Conservation (phyloP, 345 rosid genomes). For the Camelina neglecta region DNA sequence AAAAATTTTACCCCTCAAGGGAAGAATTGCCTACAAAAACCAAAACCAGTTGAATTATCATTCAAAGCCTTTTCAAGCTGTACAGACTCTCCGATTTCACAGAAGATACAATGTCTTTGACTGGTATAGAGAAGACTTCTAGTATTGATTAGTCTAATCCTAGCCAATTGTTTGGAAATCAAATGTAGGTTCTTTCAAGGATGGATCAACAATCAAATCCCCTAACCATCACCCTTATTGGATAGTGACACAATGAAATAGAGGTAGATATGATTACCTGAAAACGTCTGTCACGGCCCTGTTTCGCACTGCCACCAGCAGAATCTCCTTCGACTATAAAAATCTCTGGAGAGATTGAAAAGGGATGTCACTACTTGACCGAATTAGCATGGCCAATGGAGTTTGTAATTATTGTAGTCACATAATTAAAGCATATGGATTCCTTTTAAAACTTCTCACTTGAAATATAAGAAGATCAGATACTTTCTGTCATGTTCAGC, state of each 20-base stretch:
- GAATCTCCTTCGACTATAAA: constrained; percentile 99
- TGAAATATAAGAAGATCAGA: constrained; percentile 8
- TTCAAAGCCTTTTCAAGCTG: constrained; percentile 66
- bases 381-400: constrained; percentile 12
- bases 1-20: constrained; percentile 95
- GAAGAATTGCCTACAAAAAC: constrained; percentile 88
- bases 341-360: constrained; percentile 63
- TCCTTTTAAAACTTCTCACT: constrained; percentile 4
- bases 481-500: constrained; percentile 8
- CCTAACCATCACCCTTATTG: background rate
- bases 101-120: constrained; percentile 6
- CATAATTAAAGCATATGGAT: background rate
- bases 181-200: background rate
- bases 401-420: background rate
- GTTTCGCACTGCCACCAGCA: constrained; percentile 99
- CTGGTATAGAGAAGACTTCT: background rate
- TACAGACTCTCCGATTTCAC: constrained; percentile 6
- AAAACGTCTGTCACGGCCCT: constrained; percentile 97
- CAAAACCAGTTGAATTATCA: constrained; percentile 53
- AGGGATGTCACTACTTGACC: constrained; percentile 32
- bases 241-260: constrained; percentile 15
- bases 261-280: constrained; percentile 64
- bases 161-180: constrained; percentile 1
- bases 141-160: constrained; percentile 1
- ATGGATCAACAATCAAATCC: constrained; percentile 13